A percentile compares a stretch with the other conserved stretches of the same genome.
phyloP scores from a whole-genome alignment of 495 filamentous ascomycete species.

The Extremus antarcticus region DNA sequence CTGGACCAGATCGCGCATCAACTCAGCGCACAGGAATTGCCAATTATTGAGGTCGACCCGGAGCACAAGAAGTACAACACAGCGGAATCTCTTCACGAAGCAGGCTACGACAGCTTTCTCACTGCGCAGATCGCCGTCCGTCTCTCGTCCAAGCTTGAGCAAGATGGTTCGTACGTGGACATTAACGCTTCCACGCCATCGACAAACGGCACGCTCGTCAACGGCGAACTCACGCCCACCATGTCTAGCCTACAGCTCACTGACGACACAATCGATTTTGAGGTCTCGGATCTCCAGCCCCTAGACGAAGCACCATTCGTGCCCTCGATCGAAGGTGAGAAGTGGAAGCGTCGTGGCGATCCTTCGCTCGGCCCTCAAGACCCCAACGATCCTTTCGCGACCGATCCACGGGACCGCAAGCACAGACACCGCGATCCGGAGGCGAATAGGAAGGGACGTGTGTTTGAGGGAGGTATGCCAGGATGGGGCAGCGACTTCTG shows the following conservation, averaged over 20 bases:
- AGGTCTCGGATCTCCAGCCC: neutral
- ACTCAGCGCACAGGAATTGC: constrained; percentile 31
- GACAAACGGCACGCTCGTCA: neutral
- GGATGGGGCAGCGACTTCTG: constrained; percentile 45
- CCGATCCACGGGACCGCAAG: constrained; percentile 2
- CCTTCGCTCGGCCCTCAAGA: constrained; percentile 1
- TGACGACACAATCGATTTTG: no score
- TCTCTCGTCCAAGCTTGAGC: constrained; percentile 43
- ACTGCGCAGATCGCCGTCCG: constrained; percentile 56
- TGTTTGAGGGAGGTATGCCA: constrained; percentile 34
- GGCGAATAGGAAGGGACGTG: neutral
- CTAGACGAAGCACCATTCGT: constrained; percentile 2
- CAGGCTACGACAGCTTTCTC: constrained; percentile 63
- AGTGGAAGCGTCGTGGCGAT: constrained; percentile 16
- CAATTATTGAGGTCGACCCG: constrained; percentile 36
- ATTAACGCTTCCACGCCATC: neutral
- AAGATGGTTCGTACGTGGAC: constrained; percentile 21
- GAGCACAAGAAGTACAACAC: constrained; percentile 40
- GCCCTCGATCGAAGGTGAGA: constrained; percentile 7
- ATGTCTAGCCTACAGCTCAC: neutral
- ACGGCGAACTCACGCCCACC: neutral
- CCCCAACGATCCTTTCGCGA: constrained; percentile 4
- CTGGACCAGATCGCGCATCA: constrained; percentile 40
- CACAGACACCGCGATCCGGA: constrained; percentile 4
- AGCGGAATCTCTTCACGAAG: constrained; percentile 45